phyloP scores from a whole-genome alignment of 225 moss, liverwort and hornwort genomes.

The Sphagnum contortum region DNA sequence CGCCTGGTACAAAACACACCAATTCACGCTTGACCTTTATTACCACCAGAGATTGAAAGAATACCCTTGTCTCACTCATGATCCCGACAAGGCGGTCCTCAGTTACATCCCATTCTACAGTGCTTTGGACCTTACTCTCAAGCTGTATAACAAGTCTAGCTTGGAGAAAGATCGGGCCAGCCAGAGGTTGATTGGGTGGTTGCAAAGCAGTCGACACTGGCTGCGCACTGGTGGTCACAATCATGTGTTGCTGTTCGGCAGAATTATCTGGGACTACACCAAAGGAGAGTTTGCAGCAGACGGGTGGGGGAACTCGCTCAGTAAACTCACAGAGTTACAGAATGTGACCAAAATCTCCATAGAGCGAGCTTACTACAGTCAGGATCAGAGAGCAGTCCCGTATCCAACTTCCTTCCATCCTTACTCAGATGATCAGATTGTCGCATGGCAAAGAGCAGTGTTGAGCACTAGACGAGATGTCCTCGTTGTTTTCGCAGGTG shows the following conservation, averaged over 20 bases:
- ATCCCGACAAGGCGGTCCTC: conserved; percentile 5
- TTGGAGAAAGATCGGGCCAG: conserved; percentile 3
- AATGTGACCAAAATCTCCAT: conserved; percentile 12
- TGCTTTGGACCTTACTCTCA: conserved; percentile 5
- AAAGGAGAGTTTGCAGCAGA: background rate
- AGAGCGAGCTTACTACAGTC: conserved; percentile 3
- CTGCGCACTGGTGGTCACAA: conserved; percentile 3
- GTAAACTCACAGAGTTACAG: conserved; percentile 4
- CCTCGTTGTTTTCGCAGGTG: conserved; percentile 8
- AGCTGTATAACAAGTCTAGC: background rate
- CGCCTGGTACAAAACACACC: conserved; percentile 12
- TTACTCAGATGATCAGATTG: conserved; percentile 1
- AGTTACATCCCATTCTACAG: conserved; percentile 17
- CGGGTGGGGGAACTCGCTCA: conserved; percentile 12
- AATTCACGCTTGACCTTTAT: conserved; percentile 10
- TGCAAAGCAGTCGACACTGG: conserved; percentile 4
- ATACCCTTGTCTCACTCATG: conserved; percentile 12
- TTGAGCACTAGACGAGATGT: background rate
- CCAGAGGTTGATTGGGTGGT: conserved; percentile 12
- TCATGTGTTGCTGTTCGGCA: conserved; percentile 11
- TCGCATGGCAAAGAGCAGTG: conserved; percentile 7
- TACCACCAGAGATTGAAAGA: conserved; percentile 13
- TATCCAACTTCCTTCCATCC: conserved; percentile 19
- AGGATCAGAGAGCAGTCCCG: conserved; percentile 12
- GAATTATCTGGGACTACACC: conserved; percentile 16